Base-by-base conservation (phyloP, 495 filamentous ascomycete species). In the Massariosphaeria phaeospora region DNA sequence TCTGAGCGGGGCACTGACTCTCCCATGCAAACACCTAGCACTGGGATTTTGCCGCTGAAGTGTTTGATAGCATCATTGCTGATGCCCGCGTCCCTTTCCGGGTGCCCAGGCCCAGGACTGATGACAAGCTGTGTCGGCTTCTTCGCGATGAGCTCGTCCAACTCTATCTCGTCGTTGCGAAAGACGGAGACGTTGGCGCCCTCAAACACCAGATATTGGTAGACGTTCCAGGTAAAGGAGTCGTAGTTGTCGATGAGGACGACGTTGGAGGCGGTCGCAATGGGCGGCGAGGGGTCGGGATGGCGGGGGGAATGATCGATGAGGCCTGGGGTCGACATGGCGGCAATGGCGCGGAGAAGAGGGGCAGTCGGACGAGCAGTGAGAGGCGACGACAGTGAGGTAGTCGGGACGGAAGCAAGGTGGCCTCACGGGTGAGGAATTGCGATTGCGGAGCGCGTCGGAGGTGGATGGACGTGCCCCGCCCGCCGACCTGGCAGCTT, bases 241-340 rank as follows among this genome's bases (percentile, higher is more conserved):
- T 99, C 93, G 69, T 96, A 99, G 73, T 99, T 99, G 73, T 97
- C 93, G 63, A 99, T 95, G 51, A 99, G 75, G 48, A 99, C 81
- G 24, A 99, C 80, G 73, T 97, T 97, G 29, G 84, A 84, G 23
- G 91, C 91, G 41, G 76, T 88, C 17, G 81, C 67, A 25, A 95
- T 72, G 45, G 80, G 79, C 41, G 83, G 72, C 15, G 79, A 80
- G 47, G 79, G 80, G 53, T 82, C 79, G 60, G 86, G 84, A 67
- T 90, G 84, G 69, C 86, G 84, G 65, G 88, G 86, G 35, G 91
- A 95, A 69, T 91, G 82, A 72, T 95, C 91, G 63, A 93, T 81
- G 46, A 93, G 68, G 65, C 75, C 78, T 61, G 71, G 67, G 17
- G 18, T 17, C 26, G 59, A 25, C 63, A 67, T 65, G 31, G 52